phyloP scores from a whole-genome alignment of 2,329 filamentous ascomycete genomes.

The Pseudogymnoascus sp. region DNA sequence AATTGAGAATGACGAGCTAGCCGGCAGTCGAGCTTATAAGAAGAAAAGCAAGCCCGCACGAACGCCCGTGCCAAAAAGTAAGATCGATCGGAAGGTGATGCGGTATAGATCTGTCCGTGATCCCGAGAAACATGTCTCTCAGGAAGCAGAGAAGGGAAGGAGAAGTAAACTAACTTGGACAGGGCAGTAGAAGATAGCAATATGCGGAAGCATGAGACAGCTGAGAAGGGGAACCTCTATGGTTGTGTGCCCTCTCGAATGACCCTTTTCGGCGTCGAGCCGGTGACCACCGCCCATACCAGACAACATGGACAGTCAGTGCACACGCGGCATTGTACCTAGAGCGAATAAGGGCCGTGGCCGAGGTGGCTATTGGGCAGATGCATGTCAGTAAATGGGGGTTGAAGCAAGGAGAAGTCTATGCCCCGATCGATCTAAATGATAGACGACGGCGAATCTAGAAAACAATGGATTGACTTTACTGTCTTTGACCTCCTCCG shows the following conservation, averaged over 20 bases:
- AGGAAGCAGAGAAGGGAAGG: not conserved
- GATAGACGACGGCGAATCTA: not conserved
- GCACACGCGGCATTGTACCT: not conserved
- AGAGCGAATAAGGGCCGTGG: not conserved
- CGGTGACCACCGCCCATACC: not conserved
- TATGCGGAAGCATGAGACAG: not conserved
- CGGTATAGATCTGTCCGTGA: not conserved
- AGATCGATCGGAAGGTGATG: not conserved
- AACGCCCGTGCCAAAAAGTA: not conserved
- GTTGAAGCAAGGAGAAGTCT: slow-evolving; percentile 2
- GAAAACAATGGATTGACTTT: not conserved
- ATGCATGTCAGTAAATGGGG: not conserved
- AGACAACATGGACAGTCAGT: not conserved
- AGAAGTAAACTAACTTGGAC: not conserved
- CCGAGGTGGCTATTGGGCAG: not conserved
- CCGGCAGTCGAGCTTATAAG: slow-evolving; percentile 1
- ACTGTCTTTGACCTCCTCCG: not conserved
- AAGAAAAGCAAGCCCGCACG: not conserved
- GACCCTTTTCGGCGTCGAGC: slow-evolving; percentile 2
- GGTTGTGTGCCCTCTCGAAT: slow-evolving; percentile 1
- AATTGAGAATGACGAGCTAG: not conserved
- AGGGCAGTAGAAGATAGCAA: not conserved
- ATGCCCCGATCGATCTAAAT: not conserved
- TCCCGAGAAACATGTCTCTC: slow-evolving; percentile 9
- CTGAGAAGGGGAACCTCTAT: not conserved